These are phyloP conservation scores for Monilinia vaccinii-corymbosi DNA, from an alignment of 2,329 filamentous ascomycete species.

Conservation along the genomic window DNA sequence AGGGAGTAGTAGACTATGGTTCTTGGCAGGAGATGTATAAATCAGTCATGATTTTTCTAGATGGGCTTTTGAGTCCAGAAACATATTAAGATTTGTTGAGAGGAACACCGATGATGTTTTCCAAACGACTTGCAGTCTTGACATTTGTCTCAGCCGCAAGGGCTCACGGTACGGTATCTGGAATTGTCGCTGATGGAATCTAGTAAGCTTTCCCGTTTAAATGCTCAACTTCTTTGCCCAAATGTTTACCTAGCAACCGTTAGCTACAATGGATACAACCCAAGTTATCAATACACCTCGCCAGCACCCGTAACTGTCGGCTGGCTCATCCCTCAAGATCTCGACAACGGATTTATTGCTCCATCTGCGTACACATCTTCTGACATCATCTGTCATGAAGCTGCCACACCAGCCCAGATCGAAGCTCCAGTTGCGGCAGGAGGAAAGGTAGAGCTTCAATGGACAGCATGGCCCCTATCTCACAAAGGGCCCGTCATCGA, in stretches of 20 bases:
- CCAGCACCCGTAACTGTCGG: constrained; percentile 38
- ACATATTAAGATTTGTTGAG: neutral
- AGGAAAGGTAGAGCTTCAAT: constrained; percentile 47
- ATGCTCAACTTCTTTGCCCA: neutral
- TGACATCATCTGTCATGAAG: constrained; percentile 55
- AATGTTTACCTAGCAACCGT: neutral
- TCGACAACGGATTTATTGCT: constrained; percentile 44
- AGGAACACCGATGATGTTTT: constrained; percentile 12
- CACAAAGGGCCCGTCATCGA: constrained; percentile 39
- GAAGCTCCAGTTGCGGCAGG: constrained; percentile 53
- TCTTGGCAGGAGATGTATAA: neutral
- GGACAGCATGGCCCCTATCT: constrained; percentile 55
- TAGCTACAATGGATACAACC: constrained; percentile 31
- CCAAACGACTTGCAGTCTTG: constrained; percentile 14
- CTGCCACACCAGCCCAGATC: constrained; percentile 40
- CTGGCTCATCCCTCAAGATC: constrained; percentile 41
- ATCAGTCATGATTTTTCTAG: neutral
- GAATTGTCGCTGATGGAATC: constrained; percentile 25
- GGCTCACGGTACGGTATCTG: constrained; percentile 24
- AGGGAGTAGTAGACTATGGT: neutral
- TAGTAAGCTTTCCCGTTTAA: constrained; percentile 17
- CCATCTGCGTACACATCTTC: constrained; percentile 36
- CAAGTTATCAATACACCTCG: constrained; percentile 26
- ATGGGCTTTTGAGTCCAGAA: neutral
- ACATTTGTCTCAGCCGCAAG: constrained; percentile 17